Conservation (phyloP, 306 rosid genomes). For the Begonia loranthoides region DNA sequence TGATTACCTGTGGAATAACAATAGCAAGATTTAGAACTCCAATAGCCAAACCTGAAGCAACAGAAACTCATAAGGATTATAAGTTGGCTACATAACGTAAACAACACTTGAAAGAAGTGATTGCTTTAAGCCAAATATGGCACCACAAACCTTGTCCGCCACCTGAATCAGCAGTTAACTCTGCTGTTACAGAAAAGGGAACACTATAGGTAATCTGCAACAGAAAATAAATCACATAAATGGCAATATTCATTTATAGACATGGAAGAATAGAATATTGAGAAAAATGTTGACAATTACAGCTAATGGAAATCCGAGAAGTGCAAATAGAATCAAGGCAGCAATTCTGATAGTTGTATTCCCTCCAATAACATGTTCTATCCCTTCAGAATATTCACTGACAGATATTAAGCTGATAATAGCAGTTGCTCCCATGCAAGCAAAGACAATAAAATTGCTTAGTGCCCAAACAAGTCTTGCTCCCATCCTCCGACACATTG, state of each 20-base stretch:
- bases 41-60: too few species aligned
- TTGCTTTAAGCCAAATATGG: too few species aligned
- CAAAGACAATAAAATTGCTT: constrained; percentile 21
- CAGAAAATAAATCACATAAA: constrained; percentile 15
- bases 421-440: constrained; percentile 30
- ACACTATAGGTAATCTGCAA: constrained; percentile 93
- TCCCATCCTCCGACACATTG: constrained; percentile 6
- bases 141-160: constrained; percentile 16
- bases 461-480: constrained; percentile 69
- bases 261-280: not conserved
- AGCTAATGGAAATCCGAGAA: constrained; percentile 97
- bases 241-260: too few species aligned
- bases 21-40: constrained; percentile 97
- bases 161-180: constrained; percentile 86
- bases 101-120: too few species aligned
- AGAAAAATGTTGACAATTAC: constrained; percentile 34
- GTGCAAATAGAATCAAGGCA: constrained; percentile 72
- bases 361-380: constrained; percentile 65
- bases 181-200: constrained; percentile 88
- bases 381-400: constrained; percentile 40
- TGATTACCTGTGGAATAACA: constrained; percentile 22
- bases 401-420: constrained; percentile 62
- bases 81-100: too few species aligned
- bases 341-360: constrained; percentile 56
- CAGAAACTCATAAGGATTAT: too few species aligned